phyloP scores from a whole-genome alignment of 371 early-diverging fungal species.

The Mucor irregularis region DNA sequence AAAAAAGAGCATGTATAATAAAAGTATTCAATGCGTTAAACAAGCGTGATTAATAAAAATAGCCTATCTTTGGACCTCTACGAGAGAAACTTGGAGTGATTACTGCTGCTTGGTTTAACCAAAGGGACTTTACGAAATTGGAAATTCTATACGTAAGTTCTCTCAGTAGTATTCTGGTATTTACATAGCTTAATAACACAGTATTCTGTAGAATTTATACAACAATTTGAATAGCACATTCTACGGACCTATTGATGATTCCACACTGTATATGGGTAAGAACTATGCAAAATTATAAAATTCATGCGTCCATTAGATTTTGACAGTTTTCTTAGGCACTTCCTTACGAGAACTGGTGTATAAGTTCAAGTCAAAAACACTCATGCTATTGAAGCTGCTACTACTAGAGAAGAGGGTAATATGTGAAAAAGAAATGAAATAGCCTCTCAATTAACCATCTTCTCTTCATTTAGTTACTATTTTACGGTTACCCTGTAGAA shows the following conservation, averaged over 20 bases:
- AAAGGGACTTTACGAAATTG: slow-evolving; percentile 76
- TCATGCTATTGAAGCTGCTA: slow-evolving; percentile 74
- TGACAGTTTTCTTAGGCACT: too few relatives aligned
- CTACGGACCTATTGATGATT: slow-evolving; percentile 65
- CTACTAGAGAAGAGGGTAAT: slow-evolving; percentile 70
- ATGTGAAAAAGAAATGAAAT: too few relatives aligned
- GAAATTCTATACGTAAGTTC: slow-evolving; percentile 68
- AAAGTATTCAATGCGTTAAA: neutral
- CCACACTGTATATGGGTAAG: slow-evolving; percentile 68
- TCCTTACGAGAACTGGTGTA: slow-evolving; percentile 71
- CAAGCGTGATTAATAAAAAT: too few relatives aligned
- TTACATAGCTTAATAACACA: neutral
- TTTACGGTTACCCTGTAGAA: slow-evolving; percentile 83
- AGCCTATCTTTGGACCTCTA: slow-evolving; percentile 78
- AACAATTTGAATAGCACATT: slow-evolving; percentile 59
- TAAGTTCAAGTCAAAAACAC: slow-evolving; percentile 74
- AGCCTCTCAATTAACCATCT: neutral
- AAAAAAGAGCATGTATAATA: neutral
- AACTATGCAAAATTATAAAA: too few relatives aligned
- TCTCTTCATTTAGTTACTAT: slow-evolving; percentile 63
- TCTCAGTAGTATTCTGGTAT: neutral
- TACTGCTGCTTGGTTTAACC: slow-evolving; percentile 80
- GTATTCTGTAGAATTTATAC: slow-evolving; percentile 58
- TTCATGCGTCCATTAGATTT: too few relatives aligned
- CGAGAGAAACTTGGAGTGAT: slow-evolving; percentile 75